Conservation (phyloP, 768 basidiomycete species). For the Zangia roseola region DNA sequence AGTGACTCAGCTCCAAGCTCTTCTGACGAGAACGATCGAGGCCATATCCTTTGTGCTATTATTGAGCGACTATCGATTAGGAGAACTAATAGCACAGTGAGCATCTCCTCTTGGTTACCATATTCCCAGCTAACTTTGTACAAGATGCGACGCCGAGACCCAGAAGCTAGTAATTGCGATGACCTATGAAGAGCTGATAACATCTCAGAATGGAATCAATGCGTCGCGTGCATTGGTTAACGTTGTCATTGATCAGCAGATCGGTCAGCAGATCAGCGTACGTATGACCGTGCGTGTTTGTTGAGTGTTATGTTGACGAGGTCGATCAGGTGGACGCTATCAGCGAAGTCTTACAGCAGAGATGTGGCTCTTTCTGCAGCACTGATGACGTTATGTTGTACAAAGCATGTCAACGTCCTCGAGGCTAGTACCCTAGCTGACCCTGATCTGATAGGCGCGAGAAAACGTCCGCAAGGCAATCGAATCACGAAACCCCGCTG, state of each 20-base stretch:
- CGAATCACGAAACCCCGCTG: slow-evolving; percentile 69
- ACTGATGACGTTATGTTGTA: slow-evolving; percentile 98
- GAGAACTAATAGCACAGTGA: slow-evolving; percentile 80
- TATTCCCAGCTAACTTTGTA: slow-evolving; percentile 3
- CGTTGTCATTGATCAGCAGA: slow-evolving; percentile 96
- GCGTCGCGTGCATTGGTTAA: slow-evolving; percentile 89
- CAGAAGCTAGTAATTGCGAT: slow-evolving; percentile 68
- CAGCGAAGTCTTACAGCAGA: slow-evolving; percentile 89
- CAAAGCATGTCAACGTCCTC: slow-evolving; percentile 55
- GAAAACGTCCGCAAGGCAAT: slow-evolving; percentile 91
- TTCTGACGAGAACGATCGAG: slow-evolving; percentile 86
- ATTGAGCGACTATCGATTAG: slow-evolving; percentile 85
- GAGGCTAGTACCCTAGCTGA: slow-evolving; percentile 3
- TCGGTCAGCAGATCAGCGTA: slow-evolving; percentile 93
- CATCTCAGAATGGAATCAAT: slow-evolving; percentile 80
- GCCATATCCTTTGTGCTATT: slow-evolving; percentile 92
- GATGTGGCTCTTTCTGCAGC: slow-evolving; percentile 97
- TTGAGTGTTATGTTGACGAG: slow-evolving; percentile 4
- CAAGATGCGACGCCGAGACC: slow-evolving; percentile 68
- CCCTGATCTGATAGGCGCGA: slow-evolving; percentile 59
- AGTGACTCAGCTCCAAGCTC: slow-evolving; percentile 68
- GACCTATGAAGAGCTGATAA: slow-evolving; percentile 87
- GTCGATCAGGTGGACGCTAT: slow-evolving; percentile 84
- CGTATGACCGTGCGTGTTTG: slow-evolving; percentile 24
- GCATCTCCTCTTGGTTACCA: slow-evolving; percentile 25